Evolutionary conservation across 2,329 filamentous ascomycete species (phyloP).

Genomic region (Paraconiothyrium brasiliense): DNA sequence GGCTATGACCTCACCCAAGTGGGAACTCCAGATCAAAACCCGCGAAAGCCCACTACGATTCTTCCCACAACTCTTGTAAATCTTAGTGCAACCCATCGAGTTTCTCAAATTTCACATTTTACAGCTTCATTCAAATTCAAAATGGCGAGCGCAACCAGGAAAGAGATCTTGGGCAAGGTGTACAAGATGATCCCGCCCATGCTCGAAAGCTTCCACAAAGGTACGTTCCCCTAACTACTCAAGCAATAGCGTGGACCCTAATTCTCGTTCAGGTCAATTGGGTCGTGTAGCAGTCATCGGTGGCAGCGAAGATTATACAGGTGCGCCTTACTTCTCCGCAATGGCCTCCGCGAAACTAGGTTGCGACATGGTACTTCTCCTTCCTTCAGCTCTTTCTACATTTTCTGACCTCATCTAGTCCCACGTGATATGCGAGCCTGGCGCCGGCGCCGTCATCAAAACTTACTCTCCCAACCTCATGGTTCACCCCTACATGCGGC

Average conservation of each 20-base stretch:
- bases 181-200: constrained; percentile 93
- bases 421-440: constrained; percentile 94
- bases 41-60: background rate
- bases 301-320: constrained; percentile 94
- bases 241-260: constrained; percentile 18
- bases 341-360: constrained; percentile 94
- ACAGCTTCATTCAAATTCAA: constrained; percentile 17
- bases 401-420: constrained; percentile 62
- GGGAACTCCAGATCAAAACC: background rate
- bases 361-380: constrained; percentile 78
- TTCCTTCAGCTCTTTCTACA: constrained; percentile 12
- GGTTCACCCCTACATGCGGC: constrained; percentile 96
- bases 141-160: constrained; percentile 69
- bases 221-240: constrained; percentile 55
- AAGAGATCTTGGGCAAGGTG: constrained; percentile 79
- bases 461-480: constrained; percentile 98
- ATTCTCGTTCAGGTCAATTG: constrained; percentile 74
- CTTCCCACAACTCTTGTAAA: constrained; percentile 2
- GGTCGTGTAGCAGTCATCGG: constrained; percentile 94
- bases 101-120: background rate
- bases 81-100: background rate
- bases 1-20: constrained; percentile 7
- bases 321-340: constrained; percentile 96
- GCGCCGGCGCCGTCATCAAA: constrained; percentile 87
- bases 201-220: constrained; percentile 96